Evolutionary conservation across 2,329 filamentous ascomycete genomes (phyloP).

Genomic region (Elsinoe arachidis): DNA sequence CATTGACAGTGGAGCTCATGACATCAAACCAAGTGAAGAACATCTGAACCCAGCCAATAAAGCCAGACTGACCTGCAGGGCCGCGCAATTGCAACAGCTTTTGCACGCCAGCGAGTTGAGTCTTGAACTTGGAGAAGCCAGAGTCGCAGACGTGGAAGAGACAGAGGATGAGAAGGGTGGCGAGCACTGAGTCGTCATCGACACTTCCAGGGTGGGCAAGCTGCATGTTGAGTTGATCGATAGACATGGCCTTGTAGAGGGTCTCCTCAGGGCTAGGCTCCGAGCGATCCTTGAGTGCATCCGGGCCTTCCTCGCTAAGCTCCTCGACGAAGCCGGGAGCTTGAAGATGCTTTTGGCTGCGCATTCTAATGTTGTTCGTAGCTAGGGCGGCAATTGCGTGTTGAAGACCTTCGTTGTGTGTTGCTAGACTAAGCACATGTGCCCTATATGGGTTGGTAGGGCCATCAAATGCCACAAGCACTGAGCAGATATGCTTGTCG

Average conservation of each 20-base stretch:
- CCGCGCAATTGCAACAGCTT: constrained; percentile 75
- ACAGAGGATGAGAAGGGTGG: constrained; percentile 78
- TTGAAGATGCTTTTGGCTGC: constrained; percentile 50
- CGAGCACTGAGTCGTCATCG: constrained; percentile 76
- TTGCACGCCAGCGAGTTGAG: constrained; percentile 85
- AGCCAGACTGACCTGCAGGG: constrained; percentile 49
- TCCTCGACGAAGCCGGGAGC: constrained; percentile 27
- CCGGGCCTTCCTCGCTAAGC: constrained; percentile 27
- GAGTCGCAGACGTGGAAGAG: constrained; percentile 92
- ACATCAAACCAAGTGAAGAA: constrained; percentile 94
- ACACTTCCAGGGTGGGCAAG: constrained; percentile 67
- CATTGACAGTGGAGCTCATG: constrained; percentile 84
- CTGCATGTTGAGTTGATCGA: constrained; percentile 74
- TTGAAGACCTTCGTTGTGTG: constrained; percentile 72
- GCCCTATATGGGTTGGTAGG: constrained; percentile 77
- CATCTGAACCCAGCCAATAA: constrained; percentile 82
- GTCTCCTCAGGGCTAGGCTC: constrained; percentile 68
- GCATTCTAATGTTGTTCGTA: constrained; percentile 84
- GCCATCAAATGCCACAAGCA: constrained; percentile 84
- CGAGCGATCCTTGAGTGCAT: constrained; percentile 26
- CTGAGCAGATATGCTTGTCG: constrained; percentile 81
- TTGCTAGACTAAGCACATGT: constrained; percentile 70
- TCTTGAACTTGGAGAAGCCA: constrained; percentile 85
- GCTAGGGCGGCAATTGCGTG: constrained; percentile 85
- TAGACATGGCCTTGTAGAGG: constrained; percentile 75